Evolutionary conservation across 441 rosid species (phyloP), one percentile per base, ranked within the genome.

Genomic region (Biscutella laevigata): DNA sequence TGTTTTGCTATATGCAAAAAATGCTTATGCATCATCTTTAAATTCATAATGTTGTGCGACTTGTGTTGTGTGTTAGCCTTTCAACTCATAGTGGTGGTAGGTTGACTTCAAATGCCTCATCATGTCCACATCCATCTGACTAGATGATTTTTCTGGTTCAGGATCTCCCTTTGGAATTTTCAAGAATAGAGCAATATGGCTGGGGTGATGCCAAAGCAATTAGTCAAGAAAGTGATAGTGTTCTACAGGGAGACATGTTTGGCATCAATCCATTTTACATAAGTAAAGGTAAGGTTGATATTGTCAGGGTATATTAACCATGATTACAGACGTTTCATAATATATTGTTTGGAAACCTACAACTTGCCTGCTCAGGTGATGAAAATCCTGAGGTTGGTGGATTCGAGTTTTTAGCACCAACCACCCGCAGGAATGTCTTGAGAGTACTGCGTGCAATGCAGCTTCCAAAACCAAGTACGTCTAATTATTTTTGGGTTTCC

Each of bases 371-470:
- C 52, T 20, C 61, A 86, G 88, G 89, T 71, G 17, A 35, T 64
- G 74, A 66, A 47, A 47, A 61, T 36, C 62, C 69, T 39, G 81
- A 84, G 64, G 67, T 57, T 43, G 81, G 77, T 47, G 86, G 86
- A 48, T 94, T 94, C 62, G 91, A 94, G 71, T 83, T 94, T 59
- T 64, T 76, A 67, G 96, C 97, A 14, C 99, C 97, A 62, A 94
- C 97, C 4, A 83, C 97, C 0, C 62, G 86, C 41, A 75, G 80
- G 74, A 94, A 94, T 81, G 88, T 90, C 52, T 62, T 87, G 68
- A 74, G 97, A 28, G 84, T 86, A 16, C 73, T 94, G 79, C 84
- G 99, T 49, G 97, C 97, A 33, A 89, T 94, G 99, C 97, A 89
- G 64, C 94, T 94, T 65, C 55, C 81, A 20, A 94, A 87, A 72